Conservation (phyloP, 2,329 filamentous ascomycete species). For the Trichoderma citrinoviride region DNA sequence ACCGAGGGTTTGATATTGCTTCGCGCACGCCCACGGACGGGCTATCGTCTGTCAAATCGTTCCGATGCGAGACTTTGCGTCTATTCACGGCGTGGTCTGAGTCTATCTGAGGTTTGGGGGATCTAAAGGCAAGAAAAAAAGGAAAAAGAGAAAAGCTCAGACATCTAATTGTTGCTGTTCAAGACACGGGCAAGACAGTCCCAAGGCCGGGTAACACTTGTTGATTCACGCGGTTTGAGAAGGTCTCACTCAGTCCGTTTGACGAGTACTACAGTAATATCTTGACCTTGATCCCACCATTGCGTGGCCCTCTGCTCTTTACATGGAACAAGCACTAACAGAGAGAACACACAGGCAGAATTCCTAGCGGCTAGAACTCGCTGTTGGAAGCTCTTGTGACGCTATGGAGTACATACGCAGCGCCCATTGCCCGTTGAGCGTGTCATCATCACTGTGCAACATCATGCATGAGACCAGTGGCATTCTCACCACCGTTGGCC, state of each 20-base stretch:
- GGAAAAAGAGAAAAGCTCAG: neutral
- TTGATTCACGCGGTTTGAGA: neutral
- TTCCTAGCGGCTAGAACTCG: neutral
- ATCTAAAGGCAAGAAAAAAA: neutral
- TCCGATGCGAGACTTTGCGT: no score
- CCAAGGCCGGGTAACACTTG: neutral
- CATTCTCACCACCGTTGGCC: neutral
- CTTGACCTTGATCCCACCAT: neutral
- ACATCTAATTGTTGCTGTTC: neutral
- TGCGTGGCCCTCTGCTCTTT: neutral
- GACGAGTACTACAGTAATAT: neutral
- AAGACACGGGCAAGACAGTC: neutral
- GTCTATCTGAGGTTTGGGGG: no score
- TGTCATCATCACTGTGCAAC: neutral
- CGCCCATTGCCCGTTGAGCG: neutral
- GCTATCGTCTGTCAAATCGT: no score
- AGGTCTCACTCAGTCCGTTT: neutral
- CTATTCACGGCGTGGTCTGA: no score
- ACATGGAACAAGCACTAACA: no score
- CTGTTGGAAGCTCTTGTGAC: neutral
- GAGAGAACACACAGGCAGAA: neutral
- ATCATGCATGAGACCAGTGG: slow-evolving; percentile 1
- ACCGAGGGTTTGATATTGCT: no score
- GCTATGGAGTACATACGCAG: neutral
- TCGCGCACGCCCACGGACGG: no score